phyloP scores from a whole-genome alignment of 2,329 filamentous ascomycete genomes.

The Fusarium robinianum region DNA sequence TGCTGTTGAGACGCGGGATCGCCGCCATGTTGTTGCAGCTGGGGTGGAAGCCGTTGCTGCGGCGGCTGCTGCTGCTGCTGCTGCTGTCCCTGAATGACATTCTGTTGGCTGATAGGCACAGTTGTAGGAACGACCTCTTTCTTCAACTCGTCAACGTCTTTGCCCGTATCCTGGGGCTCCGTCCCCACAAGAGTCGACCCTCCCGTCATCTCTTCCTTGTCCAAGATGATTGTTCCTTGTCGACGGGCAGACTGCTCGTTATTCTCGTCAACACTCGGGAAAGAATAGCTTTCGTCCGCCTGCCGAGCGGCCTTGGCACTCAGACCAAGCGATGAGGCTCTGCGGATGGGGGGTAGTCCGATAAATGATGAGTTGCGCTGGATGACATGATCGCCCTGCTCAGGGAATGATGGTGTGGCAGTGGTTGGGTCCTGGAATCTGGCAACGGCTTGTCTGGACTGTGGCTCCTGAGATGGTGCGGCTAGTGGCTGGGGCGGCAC shows the following conservation, averaged over 20 bases:
- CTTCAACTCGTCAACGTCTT: slow-evolving; percentile 22
- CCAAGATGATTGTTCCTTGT: slow-evolving; percentile 28
- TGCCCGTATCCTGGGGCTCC: slow-evolving; percentile 21
- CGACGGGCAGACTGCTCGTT: slow-evolving; percentile 19
- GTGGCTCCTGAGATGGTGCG: slow-evolving; percentile 12
- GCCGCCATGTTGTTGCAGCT: slow-evolving; percentile 23
- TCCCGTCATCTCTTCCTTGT: slow-evolving; percentile 26
- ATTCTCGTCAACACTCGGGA: slow-evolving; percentile 43
- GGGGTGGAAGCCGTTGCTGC: slow-evolving; percentile 25
- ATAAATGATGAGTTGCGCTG: slow-evolving; percentile 57
- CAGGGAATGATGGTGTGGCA: slow-evolving; percentile 20
- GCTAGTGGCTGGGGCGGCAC: slow-evolving; percentile 24
- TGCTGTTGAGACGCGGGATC: slow-evolving; percentile 18
- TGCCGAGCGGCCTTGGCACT: slow-evolving; percentile 41
- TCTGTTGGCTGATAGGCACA: slow-evolving; percentile 4
- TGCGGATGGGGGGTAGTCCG: slow-evolving; percentile 62
- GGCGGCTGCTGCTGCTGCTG: slow-evolving; percentile 1
- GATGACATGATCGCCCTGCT: slow-evolving; percentile 36
- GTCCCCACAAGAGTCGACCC: slow-evolving; percentile 28
- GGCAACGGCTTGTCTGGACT: slow-evolving; percentile 6
- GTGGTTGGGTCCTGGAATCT: not conserved
- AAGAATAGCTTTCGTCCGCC: slow-evolving; percentile 40
- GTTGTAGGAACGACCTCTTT: slow-evolving; percentile 11
- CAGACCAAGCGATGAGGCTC: slow-evolving; percentile 60
- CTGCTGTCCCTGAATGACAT: slow-evolving; percentile 12